Evolutionary conservation across 2,329 filamentous ascomycete species (phyloP).

Genomic region (Colletotrichum paranaense): DNA sequence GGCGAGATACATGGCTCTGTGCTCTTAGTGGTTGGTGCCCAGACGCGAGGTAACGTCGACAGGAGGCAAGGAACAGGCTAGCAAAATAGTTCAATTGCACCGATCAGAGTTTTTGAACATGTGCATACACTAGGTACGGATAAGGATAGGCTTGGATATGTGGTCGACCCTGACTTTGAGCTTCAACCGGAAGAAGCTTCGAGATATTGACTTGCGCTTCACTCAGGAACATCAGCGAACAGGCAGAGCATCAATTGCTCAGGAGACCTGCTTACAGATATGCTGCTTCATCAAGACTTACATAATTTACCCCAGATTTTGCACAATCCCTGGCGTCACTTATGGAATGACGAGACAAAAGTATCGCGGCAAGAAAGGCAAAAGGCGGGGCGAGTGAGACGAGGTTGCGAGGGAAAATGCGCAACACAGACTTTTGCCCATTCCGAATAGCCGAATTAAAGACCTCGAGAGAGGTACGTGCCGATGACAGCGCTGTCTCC

Average conservation of each 20-base stretch:
- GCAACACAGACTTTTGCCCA: slow-evolving; percentile 48
- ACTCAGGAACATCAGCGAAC: not conserved
- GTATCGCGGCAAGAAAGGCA: not conserved
- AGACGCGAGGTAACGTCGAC: not conserved
- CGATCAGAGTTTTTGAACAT: not conserved
- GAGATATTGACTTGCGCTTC: not conserved
- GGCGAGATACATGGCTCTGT: not conserved
- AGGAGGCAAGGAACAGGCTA: slow-evolving; percentile 10
- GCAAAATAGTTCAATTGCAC: slow-evolving; percentile 12
- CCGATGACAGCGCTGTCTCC: slow-evolving; percentile 6
- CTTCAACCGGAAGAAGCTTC: not conserved
- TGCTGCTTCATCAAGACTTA: not conserved
- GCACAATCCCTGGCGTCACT: not conserved
- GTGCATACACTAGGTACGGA: not conserved
- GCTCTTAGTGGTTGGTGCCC: not conserved
- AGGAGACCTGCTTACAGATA: not conserved
- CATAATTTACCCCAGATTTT: slow-evolving; percentile 27
- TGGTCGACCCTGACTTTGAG: not conserved
- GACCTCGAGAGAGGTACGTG: slow-evolving; percentile 39
- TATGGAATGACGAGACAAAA: slow-evolving; percentile 19
- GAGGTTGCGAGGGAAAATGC: slow-evolving; percentile 48
- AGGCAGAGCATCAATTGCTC: not conserved
- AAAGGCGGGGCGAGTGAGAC: slow-evolving; percentile 43
- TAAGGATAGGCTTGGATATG: not conserved
- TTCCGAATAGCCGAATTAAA: slow-evolving; percentile 48